Percentiles rank a stretch among this genome's conserved stretches.
Evolutionary conservation across 768 basidiomycete genomes (phyloP).

Genomic region (Erythrobasidium yunnanense): DNA sequence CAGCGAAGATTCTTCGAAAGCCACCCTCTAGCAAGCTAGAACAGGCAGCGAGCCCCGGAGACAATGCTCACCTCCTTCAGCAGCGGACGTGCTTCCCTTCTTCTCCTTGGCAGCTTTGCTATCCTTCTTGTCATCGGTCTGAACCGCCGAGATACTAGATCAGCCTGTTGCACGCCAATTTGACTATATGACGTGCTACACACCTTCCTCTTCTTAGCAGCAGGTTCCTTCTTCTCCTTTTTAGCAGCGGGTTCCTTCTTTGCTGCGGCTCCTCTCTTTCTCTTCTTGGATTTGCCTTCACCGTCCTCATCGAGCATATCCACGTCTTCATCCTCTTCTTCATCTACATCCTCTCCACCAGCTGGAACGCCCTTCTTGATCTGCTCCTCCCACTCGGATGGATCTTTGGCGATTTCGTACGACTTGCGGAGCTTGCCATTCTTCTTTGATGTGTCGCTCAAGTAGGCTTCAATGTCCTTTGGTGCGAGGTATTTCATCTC

Average conservation of each 20-base stretch:
- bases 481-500: constrained; percentile 68
- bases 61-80: constrained; percentile 7
- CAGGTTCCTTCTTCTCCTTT: constrained; percentile 49
- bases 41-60: background rate
- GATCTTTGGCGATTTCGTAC: constrained; percentile 58
- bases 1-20: no score
- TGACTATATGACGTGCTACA: background rate
- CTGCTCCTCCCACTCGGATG: constrained; percentile 52
- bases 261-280: constrained; percentile 41
- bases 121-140: constrained; percentile 31
- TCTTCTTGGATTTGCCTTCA: constrained; percentile 35
- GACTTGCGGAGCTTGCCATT: constrained; percentile 63
- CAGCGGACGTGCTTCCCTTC: constrained; percentile 41
- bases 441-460: constrained; percentile 58
- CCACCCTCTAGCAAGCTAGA: background rate
- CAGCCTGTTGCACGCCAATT: no score
- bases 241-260: constrained; percentile 31
- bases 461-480: constrained; percentile 72
- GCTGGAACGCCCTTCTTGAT: constrained; percentile 48
- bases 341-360: constrained; percentile 55
- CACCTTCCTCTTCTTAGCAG: constrained; percentile 48
- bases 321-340: constrained; percentile 49
- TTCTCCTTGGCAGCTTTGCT: constrained; percentile 40
- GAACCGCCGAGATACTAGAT: background rate
- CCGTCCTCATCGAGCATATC: constrained; percentile 35